These are phyloP conservation scores for Botryosphaeria dothidea DNA, from an alignment of 2,329 filamentous ascomycete genomes.

Conservation along the genomic window DNA sequence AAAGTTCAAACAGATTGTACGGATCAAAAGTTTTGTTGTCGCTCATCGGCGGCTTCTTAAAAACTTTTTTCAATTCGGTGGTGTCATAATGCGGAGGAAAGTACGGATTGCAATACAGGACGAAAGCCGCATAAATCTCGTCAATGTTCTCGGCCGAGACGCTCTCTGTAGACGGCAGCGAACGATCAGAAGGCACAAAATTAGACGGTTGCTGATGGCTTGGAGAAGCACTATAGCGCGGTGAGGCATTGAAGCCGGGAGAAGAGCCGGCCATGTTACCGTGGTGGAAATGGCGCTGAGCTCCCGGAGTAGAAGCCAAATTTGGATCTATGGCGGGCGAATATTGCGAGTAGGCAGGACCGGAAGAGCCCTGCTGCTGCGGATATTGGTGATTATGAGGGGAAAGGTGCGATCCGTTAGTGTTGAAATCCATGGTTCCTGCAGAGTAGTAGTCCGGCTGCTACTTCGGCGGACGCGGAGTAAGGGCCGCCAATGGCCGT, in stretches of 20 bases:
- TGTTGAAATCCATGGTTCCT: slow-evolving; percentile 14
- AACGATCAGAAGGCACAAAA: slow-evolving; percentile 49
- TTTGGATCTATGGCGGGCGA: slow-evolving; percentile 4
- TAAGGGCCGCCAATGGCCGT: not conserved
- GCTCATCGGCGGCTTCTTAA: slow-evolving; percentile 78
- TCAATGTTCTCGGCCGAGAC: slow-evolving; percentile 73
- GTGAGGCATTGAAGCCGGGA: slow-evolving; percentile 29
- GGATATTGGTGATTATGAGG: slow-evolving; percentile 35
- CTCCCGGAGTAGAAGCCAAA: not conserved
- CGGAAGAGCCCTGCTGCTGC: slow-evolving; percentile 29
- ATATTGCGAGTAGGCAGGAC: slow-evolving; percentile 27
- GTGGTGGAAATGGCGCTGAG: slow-evolving; percentile 35
- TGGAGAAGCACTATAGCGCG: slow-evolving; percentile 40
- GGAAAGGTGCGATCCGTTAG: slow-evolving; percentile 27
- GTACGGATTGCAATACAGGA: slow-evolving; percentile 87
- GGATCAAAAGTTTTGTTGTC: slow-evolving; percentile 85
- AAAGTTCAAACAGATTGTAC: slow-evolving; percentile 74
- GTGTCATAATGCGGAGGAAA: slow-evolving; percentile 72
- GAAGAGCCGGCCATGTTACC: slow-evolving; percentile 26
- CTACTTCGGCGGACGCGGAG: not conserved
- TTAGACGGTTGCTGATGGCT: slow-evolving; percentile 32
- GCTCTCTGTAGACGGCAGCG: slow-evolving; percentile 62
- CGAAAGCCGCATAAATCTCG: slow-evolving; percentile 79
- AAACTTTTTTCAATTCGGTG: slow-evolving; percentile 69
- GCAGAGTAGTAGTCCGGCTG: slow-evolving; percentile 1